Conservation (phyloP, 192 early-diverging fungal species). For the Coemansia sp. region DNA sequence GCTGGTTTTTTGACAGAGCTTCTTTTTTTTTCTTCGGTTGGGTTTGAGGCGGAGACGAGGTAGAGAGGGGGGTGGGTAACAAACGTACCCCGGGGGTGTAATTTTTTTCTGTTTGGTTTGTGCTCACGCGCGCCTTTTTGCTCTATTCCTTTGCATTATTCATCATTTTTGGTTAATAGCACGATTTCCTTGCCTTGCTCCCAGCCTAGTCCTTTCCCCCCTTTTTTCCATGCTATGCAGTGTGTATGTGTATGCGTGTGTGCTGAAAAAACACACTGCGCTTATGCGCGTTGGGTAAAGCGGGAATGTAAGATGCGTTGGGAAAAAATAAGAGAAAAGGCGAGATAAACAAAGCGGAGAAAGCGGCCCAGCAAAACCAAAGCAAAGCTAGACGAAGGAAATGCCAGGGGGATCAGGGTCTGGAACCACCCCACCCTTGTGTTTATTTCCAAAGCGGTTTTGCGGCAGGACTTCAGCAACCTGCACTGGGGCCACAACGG, state of each 20-base stretch:
- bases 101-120: background rate
- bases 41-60: background rate
- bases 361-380: too few species aligned
- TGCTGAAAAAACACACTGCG: background rate
- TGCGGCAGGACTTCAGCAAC: too few species aligned
- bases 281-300: slow-evolving; percentile 7
- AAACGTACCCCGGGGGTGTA: background rate
- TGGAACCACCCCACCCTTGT: too few species aligned
- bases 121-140: slow-evolving; percentile 5
- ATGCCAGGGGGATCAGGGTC: too few species aligned
- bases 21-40: background rate
- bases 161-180: background rate
- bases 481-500: too few species aligned
- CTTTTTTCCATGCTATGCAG: too few species aligned
- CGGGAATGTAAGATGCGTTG: slow-evolving; percentile 1
- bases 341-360: background rate
- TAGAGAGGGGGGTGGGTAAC: background rate
- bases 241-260: background rate
- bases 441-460: too few species aligned
- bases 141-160: background rate
- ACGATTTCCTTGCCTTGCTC: too few species aligned
- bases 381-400: too few species aligned
- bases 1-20: background rate
- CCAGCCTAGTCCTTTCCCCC: background rate
- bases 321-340: slow-evolving; percentile 2